These are phyloP conservation scores for Hydnum rufescens DNA, from an alignment of 768 basidiomycete genomes.

Conservation along the genomic window DNA sequence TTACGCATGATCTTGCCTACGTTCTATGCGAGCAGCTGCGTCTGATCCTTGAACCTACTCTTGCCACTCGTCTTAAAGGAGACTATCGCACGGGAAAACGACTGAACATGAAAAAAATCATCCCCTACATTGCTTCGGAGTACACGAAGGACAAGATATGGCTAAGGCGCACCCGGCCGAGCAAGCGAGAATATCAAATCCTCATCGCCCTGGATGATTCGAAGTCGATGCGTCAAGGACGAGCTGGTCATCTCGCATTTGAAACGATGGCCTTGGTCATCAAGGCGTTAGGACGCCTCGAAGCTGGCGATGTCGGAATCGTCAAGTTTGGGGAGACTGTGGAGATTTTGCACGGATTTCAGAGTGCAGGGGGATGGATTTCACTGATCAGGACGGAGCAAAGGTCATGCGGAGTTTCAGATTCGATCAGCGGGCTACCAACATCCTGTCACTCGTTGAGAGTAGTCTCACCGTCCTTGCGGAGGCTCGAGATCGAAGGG, in stretches of 20 bases:
- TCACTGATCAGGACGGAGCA: conserved; percentile 62
- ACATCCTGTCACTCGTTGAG: conserved; percentile 67
- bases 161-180: conserved; percentile 85
- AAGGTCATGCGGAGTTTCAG: conserved; percentile 67
- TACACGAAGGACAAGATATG: conserved; percentile 99
- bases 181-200: conserved; percentile 88
- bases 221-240: conserved; percentile 85
- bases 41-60: conserved; percentile 85
- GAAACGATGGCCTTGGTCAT: conserved; percentile 84
- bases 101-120: conserved; percentile 97
- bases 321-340: conserved; percentile 78
- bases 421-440: conserved; percentile 78
- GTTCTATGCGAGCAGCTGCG: conserved; percentile 90
- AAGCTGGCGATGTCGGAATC: conserved; percentile 86
- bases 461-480: conserved; percentile 55
- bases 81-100: conserved; percentile 97
- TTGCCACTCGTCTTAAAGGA: conserved; percentile 82
- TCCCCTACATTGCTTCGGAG: conserved; percentile 93
- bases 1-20: conserved; percentile 82
- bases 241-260: conserved; percentile 82
- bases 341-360: conserved; percentile 76
- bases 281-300: conserved; percentile 75
- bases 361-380: conserved; percentile 27
- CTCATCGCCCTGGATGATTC: conserved; percentile 91
- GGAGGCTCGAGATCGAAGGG: conserved; percentile 48